Evolutionary conservation across 768 basidiomycete genomes (phyloP), one percentile per base, ranked within the genome.

Genomic region (Suillus fuscotomentosus): DNA sequence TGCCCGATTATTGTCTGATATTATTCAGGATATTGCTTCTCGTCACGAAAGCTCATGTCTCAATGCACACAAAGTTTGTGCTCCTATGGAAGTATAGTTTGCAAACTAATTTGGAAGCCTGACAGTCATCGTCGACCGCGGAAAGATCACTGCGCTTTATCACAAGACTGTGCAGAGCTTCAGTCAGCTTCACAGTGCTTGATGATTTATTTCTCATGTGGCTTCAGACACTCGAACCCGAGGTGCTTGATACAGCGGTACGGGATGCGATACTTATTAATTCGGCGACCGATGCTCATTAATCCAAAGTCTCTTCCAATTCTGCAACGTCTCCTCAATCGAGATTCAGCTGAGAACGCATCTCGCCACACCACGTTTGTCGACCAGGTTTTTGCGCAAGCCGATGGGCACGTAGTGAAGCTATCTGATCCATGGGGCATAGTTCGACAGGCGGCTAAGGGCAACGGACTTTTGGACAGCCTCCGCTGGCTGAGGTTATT

Each of bases 401-500:
- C 72, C 9, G 80, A 80, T 60, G 65, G 74, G 13, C 66, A 68
- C 9, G 73, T 67, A 48, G 59, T 73, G 34, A 66, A 68, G 39
- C 63, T 75, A 24, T 68, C 82, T 48, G 84, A 89, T 73, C 88
- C 88, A 15, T 85, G 90, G 82, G 79, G 80, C 41, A 76, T 82
- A 14, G 74, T 90, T 24, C 72, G 79, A 31, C 76, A 77, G 27
- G 72, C 79, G 20, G 85, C 86, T 0, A 76, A 74, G 2, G 73
- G 79, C 63, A 75, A 79, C 8, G 83, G 84, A 20, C 78, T 88
- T 48, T 70, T 75, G 24, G 80, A 77, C 39, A 81, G 83, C 45
- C 72, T 91, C 42, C 77, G 78, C 51, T 90, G 88, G 86, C 80
- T 93, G 22, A 80, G 81, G 50, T 74, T 88, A 50, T 79, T 91